These are phyloP conservation scores for Camptophora hylomeconis DNA, from an alignment of 2,329 filamentous ascomycete species.

Conservation along the genomic window DNA sequence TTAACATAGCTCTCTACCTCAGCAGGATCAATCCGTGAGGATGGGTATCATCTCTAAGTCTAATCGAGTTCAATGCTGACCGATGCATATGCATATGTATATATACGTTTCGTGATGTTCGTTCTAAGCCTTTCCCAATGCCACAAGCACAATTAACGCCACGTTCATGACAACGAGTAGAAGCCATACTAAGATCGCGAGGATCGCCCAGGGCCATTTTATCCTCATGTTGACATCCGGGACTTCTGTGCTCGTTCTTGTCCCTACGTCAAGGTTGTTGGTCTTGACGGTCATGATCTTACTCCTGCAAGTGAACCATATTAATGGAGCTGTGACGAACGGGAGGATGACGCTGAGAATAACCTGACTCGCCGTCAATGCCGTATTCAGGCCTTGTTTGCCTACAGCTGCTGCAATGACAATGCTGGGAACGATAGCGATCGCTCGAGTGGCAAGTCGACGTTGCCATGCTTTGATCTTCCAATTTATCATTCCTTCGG, in stretches of 20 bases:
- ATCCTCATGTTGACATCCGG: conserved; percentile 55
- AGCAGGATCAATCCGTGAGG: too few species aligned
- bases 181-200: conserved; percentile 56
- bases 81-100: background rate
- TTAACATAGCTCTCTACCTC: too few species aligned
- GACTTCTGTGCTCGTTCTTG: conserved; percentile 5
- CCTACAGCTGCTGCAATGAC: conserved; percentile 73
- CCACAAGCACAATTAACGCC: conserved; percentile 55
- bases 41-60: too few species aligned
- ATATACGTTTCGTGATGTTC: background rate
- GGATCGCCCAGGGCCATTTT: conserved; percentile 46
- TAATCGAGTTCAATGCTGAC: too few species aligned
- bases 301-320: conserved; percentile 71
- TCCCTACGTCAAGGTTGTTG: conserved; percentile 24
- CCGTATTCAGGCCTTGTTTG: conserved; percentile 52
- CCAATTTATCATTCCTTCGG: conserved; percentile 70
- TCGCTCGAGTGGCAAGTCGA: conserved; percentile 60
- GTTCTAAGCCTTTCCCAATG: conserved; percentile 36
- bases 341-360: conserved; percentile 66
- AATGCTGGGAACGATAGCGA: conserved; percentile 71
- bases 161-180: conserved; percentile 68
- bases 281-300: conserved; percentile 64
- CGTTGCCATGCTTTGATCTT: conserved; percentile 63
- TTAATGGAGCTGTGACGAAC: conserved; percentile 68
- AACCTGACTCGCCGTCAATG: conserved; percentile 66